Conservation (phyloP, 768 basidiomycete species). For the Boletus reticulatus region DNA sequence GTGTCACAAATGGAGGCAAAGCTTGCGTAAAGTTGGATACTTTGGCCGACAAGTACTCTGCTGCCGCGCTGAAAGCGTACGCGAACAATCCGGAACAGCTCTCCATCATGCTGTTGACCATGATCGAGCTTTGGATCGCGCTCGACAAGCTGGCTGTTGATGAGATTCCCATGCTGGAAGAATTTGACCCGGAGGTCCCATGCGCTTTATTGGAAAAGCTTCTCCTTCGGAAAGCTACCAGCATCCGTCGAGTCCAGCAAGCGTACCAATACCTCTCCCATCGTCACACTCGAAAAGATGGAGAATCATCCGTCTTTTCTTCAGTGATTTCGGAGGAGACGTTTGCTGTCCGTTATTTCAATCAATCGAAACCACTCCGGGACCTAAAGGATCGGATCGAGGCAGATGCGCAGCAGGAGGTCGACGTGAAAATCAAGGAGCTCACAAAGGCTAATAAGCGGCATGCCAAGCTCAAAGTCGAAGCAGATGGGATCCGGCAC, state of each 20-base stretch:
- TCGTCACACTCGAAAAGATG: constrained; percentile 18
- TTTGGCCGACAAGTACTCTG: constrained; percentile 24
- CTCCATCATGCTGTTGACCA: constrained; percentile 41
- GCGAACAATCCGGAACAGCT: constrained; percentile 33
- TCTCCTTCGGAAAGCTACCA: constrained; percentile 34
- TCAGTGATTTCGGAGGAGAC: constrained; percentile 9
- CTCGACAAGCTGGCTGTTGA: constrained; percentile 38
- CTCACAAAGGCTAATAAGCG: constrained; percentile 17
- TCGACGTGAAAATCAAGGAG: constrained; percentile 25
- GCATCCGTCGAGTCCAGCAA: constrained; percentile 27
- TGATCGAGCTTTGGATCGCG: constrained; percentile 47
- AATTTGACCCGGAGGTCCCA: constrained; percentile 47
- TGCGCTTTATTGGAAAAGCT: constrained; percentile 36
- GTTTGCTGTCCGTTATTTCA: constrained; percentile 37
- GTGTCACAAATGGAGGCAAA: constrained; percentile 12
- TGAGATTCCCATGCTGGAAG: constrained; percentile 35
- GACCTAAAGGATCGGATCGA: constrained; percentile 29
- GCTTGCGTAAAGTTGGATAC: constrained; percentile 27
- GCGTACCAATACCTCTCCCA: constrained; percentile 29
- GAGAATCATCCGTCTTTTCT: constrained; percentile 35
- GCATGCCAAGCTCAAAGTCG: neutral
- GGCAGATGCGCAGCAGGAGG: constrained; percentile 16
- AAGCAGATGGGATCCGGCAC: neutral
- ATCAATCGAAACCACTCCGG: constrained; percentile 14
- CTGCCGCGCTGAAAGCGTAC: constrained; percentile 26